Percentiles rank a stretch among this genome's conserved stretches.
These are phyloP conservation scores for Cymbopogon citratus DNA, from an alignment of 176 grass and related monocot genomes.

Conservation along the genomic window DNA sequence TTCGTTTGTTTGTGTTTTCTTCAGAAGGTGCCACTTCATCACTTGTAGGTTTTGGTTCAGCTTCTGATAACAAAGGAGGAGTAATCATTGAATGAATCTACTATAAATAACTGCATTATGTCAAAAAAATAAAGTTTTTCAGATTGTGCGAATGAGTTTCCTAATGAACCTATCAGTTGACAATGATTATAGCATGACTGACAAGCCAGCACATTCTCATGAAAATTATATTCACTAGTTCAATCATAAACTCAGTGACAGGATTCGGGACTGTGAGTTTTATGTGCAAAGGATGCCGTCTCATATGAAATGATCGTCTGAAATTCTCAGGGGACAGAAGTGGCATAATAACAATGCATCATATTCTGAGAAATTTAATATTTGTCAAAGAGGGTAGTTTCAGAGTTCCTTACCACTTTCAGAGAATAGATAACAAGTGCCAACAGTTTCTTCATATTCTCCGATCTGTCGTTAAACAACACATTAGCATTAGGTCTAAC, in stretches of 20 bases:
- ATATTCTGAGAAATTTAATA: background rate
- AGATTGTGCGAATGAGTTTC: background rate
- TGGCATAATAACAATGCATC: background rate
- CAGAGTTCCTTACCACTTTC: conserved; percentile 57
- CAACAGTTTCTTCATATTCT: conserved; percentile 88
- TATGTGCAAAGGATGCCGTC: background rate
- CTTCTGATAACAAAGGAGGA: conserved; percentile 25
- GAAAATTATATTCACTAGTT: background rate
- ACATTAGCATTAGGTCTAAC: background rate
- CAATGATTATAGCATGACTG: background rate
- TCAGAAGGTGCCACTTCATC: background rate
- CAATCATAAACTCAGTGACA: background rate
- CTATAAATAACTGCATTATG: background rate
- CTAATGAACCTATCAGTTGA: background rate
- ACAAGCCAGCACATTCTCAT: background rate
- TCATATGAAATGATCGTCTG: background rate
- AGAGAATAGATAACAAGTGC: conserved; percentile 75
- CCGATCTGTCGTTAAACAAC: conserved; percentile 56
- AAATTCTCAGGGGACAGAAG: background rate
- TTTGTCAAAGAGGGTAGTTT: background rate
- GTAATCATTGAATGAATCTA: background rate
- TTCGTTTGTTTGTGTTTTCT: conserved; percentile 25
- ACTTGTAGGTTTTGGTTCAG: background rate
- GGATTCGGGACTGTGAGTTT: background rate
- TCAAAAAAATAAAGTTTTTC: background rate